Base-by-base conservation (phyloP, 768 basidiomycete genomes). In the Macrolepiota dolichaula region DNA sequence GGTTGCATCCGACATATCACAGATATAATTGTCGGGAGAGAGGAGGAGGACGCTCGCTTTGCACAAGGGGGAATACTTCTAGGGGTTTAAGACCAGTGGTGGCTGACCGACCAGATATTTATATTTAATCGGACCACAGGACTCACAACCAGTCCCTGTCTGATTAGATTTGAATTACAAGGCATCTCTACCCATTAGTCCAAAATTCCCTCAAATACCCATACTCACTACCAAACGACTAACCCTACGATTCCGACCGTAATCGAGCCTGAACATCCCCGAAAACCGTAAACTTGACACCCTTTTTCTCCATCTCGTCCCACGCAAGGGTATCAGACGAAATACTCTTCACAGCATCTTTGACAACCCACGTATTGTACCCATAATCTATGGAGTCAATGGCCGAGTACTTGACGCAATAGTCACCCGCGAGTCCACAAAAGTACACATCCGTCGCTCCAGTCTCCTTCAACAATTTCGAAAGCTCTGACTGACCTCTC, bases 381-480 rank as follows among this genome's bases (percentile, higher is more conserved):
- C 75, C 77, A 54, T 73, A 77, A 57, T 81, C 78, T 54, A 76
- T 69, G 1, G 82, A 77, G 67, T 88, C 85, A 25, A 84, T 69
- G 32, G 84, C 85, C 2, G 84, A 83, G 53, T 68, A 77, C 62
- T 82, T 81, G 62, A 92, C 89, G 64, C 92, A 94, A 69, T 85
- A 92, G 67, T 94, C 92, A 1, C 89, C 85, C 19, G 92, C 92
- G 36, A 94, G 73, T 0, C 87, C 87, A 7, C 81, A 81, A 38
- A 92, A 70, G 57, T 85, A 85, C 17, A 94, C 72, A 58, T 85
- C 82, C 13, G 81, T 81, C 11, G 90, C 77, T 0, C 69, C 74
- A 44, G 75, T 72, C 47, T 72, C 71, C 58, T 70, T 65, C 53
- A 88, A 71, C 27, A 77, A 61, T 24, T 56, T 67, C 54, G 78